Evolutionary conservation across 164 flowering plant species (phyloP).

Genomic region (Magnolia changhungtana): DNA sequence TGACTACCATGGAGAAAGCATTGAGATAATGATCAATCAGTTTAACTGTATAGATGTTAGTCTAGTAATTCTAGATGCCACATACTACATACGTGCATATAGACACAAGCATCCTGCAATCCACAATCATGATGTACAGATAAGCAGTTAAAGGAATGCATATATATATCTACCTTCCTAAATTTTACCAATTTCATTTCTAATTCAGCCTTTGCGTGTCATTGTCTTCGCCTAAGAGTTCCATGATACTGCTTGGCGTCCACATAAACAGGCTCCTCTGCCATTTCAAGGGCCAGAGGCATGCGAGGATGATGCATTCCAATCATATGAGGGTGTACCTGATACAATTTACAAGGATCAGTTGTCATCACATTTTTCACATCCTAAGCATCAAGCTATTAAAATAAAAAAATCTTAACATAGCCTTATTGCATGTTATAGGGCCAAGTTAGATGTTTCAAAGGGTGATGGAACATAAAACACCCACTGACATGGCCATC

Average conservation of each 20-base stretch:
- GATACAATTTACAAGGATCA: slow-evolving; percentile 16
- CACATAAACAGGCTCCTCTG: slow-evolving; percentile 93
- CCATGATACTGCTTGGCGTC: slow-evolving; percentile 97
- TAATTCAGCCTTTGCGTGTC: slow-evolving; percentile 96
- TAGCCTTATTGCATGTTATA: not conserved
- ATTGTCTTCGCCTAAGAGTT: slow-evolving; percentile 83
- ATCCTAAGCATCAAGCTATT: not conserved
- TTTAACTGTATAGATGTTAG: too few relatives aligned
- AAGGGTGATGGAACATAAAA: too few relatives aligned
- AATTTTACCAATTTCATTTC: slow-evolving; percentile 76
- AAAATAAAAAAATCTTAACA: too few relatives aligned
- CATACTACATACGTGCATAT: too few relatives aligned
- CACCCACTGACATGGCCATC: not conserved
- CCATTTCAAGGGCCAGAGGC: slow-evolving; percentile 86
- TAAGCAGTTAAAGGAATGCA: not conserved
- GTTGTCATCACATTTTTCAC: not conserved
- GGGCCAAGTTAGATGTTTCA: too few relatives aligned
- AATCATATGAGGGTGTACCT: slow-evolving; percentile 71
- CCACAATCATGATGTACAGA: not conserved
- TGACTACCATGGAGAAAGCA: too few relatives aligned
- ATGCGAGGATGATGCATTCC: slow-evolving; percentile 77
- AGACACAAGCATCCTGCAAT: too few relatives aligned
- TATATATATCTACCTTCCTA: slow-evolving; percentile 60
- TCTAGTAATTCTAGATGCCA: too few relatives aligned
- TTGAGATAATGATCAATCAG: too few relatives aligned